Percentiles rank a stretch among this genome's conserved stretches.
Conservation (phyloP, 805 yeast genomes). For the Candida nemodendra region DNA sequence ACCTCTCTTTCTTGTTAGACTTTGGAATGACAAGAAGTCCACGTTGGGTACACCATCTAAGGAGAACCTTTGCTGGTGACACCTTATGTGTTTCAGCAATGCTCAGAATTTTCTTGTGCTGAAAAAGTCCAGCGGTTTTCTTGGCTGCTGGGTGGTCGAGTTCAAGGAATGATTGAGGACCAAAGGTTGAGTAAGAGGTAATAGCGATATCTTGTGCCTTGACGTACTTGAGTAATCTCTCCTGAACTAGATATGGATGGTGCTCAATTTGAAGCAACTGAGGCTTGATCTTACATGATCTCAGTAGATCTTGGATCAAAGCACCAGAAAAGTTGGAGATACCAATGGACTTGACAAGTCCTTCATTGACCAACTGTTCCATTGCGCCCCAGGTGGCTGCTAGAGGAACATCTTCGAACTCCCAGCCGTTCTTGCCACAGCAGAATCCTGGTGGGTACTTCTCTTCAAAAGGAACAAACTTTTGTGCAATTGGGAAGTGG, state of each 20-base stretch:
- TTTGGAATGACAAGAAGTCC: constrained; percentile 78
- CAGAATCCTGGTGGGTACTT: constrained; percentile 78
- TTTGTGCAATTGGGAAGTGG: constrained; percentile 88
- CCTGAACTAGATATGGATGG: constrained; percentile 86
- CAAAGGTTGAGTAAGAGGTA: constrained; percentile 81
- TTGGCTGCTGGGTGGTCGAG: constrained; percentile 53
- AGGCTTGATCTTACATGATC: constrained; percentile 69
- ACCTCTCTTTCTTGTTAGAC: constrained; percentile 65
- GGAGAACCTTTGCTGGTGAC: constrained; percentile 64
- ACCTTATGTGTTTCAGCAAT: constrained; percentile 59
- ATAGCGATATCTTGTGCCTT: constrained; percentile 59
- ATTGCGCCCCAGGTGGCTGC: constrained; percentile 74
- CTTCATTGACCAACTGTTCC: constrained; percentile 60
- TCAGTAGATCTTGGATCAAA: constrained; percentile 64
- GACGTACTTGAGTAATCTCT: constrained; percentile 57
- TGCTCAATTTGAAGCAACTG: constrained; percentile 86
- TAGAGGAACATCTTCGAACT: constrained; percentile 65
- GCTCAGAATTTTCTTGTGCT: constrained; percentile 48
- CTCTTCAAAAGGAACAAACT: constrained; percentile 74
- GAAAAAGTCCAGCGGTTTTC: constrained; percentile 53
- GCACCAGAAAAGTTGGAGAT: constrained; percentile 76
- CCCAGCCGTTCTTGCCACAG: constrained; percentile 51
- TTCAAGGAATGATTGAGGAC: constrained; percentile 80
- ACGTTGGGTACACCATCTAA: constrained; percentile 86
- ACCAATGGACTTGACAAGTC: constrained; percentile 72